A percentile compares a stretch with the other conserved stretches of the same genome.
Evolutionary conservation across 1,284 basidiomycete genomes (phyloP).

Genomic region (Xerocomus cyaneibrunnescens): DNA sequence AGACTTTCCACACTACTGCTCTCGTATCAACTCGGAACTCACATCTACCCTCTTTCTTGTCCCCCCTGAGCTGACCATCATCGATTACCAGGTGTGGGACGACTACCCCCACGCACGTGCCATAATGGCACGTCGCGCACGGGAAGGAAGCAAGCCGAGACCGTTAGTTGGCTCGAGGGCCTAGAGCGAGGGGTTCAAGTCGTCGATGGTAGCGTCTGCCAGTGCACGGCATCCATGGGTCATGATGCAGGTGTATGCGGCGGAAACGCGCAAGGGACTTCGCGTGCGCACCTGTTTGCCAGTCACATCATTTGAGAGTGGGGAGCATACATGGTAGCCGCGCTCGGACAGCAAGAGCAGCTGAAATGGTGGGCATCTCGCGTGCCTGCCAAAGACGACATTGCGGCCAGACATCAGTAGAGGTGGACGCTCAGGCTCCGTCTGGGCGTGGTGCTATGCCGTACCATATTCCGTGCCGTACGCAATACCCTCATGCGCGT

Average conservation of each 20-base stretch:
- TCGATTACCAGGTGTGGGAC: slow-evolving; percentile 42
- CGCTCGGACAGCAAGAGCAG: slow-evolving; percentile 13
- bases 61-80: slow-evolving; percentile 51
- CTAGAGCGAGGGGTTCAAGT: slow-evolving; percentile 19
- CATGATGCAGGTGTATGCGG: slow-evolving; percentile 65
- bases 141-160: slow-evolving; percentile 47
- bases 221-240: slow-evolving; percentile 65
- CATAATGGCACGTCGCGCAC: slow-evolving; percentile 21
- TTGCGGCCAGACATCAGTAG: slow-evolving; percentile 24
- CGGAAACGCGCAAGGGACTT: slow-evolving; percentile 42
- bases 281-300: slow-evolving; percentile 6
- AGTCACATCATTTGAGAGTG: not conserved
- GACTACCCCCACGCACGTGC: slow-evolving; percentile 26
- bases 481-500: slow-evolving; percentile 28
- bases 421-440: slow-evolving; percentile 28
- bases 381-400: slow-evolving; percentile 22
- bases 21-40: slow-evolving; percentile 53
- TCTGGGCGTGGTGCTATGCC: slow-evolving; percentile 37
- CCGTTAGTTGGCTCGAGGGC: slow-evolving; percentile 46
- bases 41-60: slow-evolving; percentile 47
- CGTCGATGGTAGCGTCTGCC: slow-evolving; percentile 60
- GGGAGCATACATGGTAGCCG: slow-evolving; percentile 21
- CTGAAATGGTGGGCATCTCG: slow-evolving; percentile 42
- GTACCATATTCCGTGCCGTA: slow-evolving; percentile 39
- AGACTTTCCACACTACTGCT: slow-evolving; percentile 54